A percentile compares a stretch with the other conserved stretches of the same genome.
Conservation (phyloP, 2,329 filamentous ascomycete species). For the Epichloe festucae region DNA sequence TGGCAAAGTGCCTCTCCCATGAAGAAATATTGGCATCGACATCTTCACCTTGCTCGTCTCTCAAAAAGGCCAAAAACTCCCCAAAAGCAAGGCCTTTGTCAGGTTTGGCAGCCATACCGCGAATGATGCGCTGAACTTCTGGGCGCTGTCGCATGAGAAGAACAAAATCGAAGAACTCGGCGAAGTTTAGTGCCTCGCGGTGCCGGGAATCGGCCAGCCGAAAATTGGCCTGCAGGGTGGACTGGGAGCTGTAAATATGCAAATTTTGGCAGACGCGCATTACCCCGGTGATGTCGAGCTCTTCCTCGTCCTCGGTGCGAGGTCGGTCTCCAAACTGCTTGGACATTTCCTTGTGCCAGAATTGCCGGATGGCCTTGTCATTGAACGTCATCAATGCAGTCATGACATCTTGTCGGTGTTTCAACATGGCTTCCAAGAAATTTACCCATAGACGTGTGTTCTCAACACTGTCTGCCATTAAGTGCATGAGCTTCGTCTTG, state of each 20-base stretch:
- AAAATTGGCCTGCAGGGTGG: conserved; percentile 63
- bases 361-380: conserved; percentile 66
- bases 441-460: conserved; percentile 69
- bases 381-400: conserved; percentile 76
- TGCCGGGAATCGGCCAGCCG: conserved; percentile 52
- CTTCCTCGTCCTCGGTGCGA: conserved; percentile 46
- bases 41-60: conserved; percentile 61
- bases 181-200: conserved; percentile 58
- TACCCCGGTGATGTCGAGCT: conserved; percentile 65
- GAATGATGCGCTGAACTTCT: conserved; percentile 67
- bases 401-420: conserved; percentile 82
- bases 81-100: conserved; percentile 53
- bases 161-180: conserved; percentile 75
- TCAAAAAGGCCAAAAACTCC: conserved; percentile 67
- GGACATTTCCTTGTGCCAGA: conserved; percentile 78
- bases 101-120: conserved; percentile 41
- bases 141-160: conserved; percentile 69
- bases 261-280: conserved; percentile 77
- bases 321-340: conserved; percentile 45
- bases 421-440: conserved; percentile 71
- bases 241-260: conserved; percentile 79
- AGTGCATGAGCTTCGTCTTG: conserved; percentile 76
- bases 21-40: conserved; percentile 49
- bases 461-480: conserved; percentile 64
- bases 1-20: conserved; percentile 64